Evolutionary conservation across 2,329 filamentous ascomycete species (phyloP).

Genomic region (Hymenoscyphus fructigenus): DNA sequence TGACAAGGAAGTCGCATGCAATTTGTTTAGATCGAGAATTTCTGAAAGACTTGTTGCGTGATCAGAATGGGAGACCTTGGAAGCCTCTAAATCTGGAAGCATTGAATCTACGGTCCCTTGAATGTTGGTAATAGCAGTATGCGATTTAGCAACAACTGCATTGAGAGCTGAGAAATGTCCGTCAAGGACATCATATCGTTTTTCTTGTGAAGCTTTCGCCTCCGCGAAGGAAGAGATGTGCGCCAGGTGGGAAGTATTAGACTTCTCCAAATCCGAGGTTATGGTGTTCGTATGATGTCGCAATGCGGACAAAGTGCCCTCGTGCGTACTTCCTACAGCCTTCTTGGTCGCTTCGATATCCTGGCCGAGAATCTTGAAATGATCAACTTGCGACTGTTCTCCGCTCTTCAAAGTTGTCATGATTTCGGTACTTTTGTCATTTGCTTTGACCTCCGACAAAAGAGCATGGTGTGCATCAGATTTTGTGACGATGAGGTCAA

Average conservation of each 20-base stretch:
- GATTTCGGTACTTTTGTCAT: slow-evolving; percentile 3
- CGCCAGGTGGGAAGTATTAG: background rate
- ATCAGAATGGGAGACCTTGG: background rate
- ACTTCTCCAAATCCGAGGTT: background rate
- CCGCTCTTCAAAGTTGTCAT: background rate
- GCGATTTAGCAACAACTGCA: background rate
- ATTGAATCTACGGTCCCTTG: background rate
- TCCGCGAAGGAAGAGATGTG: background rate
- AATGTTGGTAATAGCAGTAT: slow-evolving; percentile 1
- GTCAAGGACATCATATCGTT: background rate
- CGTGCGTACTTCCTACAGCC: background rate
- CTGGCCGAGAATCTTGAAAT: background rate
- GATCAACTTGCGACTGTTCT: background rate
- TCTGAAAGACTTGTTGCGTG: background rate
- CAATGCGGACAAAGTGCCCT: background rate
- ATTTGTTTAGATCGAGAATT: slow-evolving; percentile 2
- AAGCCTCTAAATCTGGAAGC: background rate
- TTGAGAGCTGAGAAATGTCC: background rate
- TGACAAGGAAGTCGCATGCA: background rate
- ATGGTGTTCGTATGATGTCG: background rate
- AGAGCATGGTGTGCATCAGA: background rate
- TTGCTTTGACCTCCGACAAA: background rate
- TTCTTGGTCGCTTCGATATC: background rate
- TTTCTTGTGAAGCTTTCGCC: slow-evolving; percentile 2
- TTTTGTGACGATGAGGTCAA: background rate